Evolutionary conservation across 306 rosid genomes (phyloP), one percentile per base, ranked within the genome.

Genomic region (Corylus avellana): DNA sequence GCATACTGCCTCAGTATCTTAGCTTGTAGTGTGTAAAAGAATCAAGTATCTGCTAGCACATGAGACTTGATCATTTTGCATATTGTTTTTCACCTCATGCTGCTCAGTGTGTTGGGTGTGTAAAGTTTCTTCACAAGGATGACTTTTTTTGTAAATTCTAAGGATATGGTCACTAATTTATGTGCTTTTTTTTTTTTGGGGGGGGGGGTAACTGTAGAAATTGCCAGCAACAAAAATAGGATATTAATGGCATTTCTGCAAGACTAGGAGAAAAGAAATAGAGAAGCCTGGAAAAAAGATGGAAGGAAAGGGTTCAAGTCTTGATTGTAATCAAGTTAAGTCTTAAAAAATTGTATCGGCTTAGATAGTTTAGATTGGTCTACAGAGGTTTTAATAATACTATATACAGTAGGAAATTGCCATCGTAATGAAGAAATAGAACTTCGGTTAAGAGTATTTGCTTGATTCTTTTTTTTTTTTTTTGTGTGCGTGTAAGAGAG

Each of bases 1-100:
- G 20, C 53, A 48, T 29, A 57, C 17, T 78, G 75, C 81, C 32
- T 13, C 53, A 70, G 47, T 55, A 17, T 49, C 20, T 22, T 55
- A 32, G 3, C n/a, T 54, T 39, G 42, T 75, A 63, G 48, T 5
- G 13, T 5, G 42, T 53, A 29, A 32, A 50, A 10, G 42, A 25
- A 20, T 59, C 1, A 50, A 12, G 20, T 56, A 35, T 66, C 64
- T 77, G 37, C 13, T 64, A 22, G 39, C 16, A 9, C 32, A 49
- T 12, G 14, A 22, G 12, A 71, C 54, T 44, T 16, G 72, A 35
- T 64, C 46, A 35, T 35, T 61, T 29, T 35, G 68, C 32, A 61
- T 29, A 61, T 27, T 64, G 8, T 32, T 64, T 32, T 32, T 64
- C 27, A 18, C 12, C 8, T 53, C 57, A 16, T n/a, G 32, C 22